A percentile compares a stretch with the other conserved stretches of the same genome.
phyloP scores from a whole-genome alignment of 352 stramenopile genomes.

The Phytophthora europaea region DNA sequence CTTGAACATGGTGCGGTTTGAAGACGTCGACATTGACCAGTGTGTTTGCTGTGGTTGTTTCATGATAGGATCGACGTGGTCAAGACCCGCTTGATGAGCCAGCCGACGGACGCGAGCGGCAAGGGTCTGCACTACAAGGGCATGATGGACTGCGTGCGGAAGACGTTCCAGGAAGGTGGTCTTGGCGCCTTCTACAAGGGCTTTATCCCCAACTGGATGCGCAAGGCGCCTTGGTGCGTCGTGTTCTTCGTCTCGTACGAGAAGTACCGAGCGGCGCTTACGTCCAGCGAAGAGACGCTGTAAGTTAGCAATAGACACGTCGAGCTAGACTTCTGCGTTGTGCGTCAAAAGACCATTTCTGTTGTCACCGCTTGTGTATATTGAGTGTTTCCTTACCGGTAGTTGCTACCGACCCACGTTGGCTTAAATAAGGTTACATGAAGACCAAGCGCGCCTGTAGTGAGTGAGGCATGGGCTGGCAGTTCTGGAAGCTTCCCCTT shows the following conservation, averaged over 20 bases:
- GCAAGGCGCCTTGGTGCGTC: conserved; percentile 87
- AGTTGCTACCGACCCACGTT: conserved; percentile 7
- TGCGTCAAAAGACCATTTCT: not conserved
- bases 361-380: conserved; percentile 8
- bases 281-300: conserved; percentile 34
- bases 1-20: not conserved
- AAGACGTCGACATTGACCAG: conserved; percentile 10
- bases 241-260: conserved; percentile 92
- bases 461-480: not conserved
- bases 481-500: conserved; percentile 26
- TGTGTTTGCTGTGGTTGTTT: not conserved
- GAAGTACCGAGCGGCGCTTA: conserved; percentile 68
- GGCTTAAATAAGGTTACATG: conserved; percentile 50
- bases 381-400: conserved; percentile 21
- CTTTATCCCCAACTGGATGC: conserved; percentile 91
- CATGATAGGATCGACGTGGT: conserved; percentile 81
- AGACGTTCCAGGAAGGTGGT: conserved; percentile 80
- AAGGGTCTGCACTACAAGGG: conserved; percentile 71
- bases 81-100: conserved; percentile 88
- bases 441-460: conserved; percentile 21
- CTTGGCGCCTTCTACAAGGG: conserved; percentile 84
- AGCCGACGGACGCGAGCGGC: conserved; percentile 66
- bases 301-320: conserved; percentile 8
- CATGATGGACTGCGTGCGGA: conserved; percentile 75
- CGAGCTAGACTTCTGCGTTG: conserved; percentile 10